A percentile compares a stretch with the other conserved stretches of the same genome.
These are phyloP conservation scores for Ascosphaera apis DNA, from an alignment of 2,329 filamentous ascomycete species.

Conservation along the genomic window DNA sequence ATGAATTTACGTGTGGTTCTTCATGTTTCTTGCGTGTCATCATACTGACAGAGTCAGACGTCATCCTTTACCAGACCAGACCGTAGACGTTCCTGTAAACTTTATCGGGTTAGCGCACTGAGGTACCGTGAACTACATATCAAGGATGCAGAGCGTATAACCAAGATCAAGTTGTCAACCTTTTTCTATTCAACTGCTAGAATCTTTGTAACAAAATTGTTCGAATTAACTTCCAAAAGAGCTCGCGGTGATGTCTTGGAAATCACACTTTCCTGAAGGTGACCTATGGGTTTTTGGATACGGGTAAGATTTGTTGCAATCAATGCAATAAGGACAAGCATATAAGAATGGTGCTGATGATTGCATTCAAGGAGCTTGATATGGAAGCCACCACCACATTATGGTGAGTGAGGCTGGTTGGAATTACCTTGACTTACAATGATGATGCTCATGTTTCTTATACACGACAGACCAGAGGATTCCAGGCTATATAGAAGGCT, in stretches of 20 bases:
- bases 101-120: no score
- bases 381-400: constrained; percentile 94
- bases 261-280: constrained; percentile 21
- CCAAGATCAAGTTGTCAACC: no score
- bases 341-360: constrained; percentile 1
- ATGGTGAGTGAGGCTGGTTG: constrained; percentile 34
- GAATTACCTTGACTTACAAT: neutral
- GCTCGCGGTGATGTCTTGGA: constrained; percentile 15
- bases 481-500: constrained; percentile 77
- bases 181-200: neutral
- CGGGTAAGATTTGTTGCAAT: constrained; percentile 36
- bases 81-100: no score
- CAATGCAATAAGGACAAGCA: neutral
- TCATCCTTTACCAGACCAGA: no score
- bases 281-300: constrained; percentile 97
- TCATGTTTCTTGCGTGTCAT: no score
- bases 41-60: no score
- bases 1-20: no score
- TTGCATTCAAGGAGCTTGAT: constrained; percentile 53
- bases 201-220: neutral
- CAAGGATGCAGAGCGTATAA: no score
- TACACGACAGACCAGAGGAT: constrained; percentile 45
- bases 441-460: neutral
- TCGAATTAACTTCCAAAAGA: constrained; percentile 3
- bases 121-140: no score